phyloP scores from a whole-genome alignment of 2,329 filamentous ascomycete species.

The Fusarium dlaminii region DNA sequence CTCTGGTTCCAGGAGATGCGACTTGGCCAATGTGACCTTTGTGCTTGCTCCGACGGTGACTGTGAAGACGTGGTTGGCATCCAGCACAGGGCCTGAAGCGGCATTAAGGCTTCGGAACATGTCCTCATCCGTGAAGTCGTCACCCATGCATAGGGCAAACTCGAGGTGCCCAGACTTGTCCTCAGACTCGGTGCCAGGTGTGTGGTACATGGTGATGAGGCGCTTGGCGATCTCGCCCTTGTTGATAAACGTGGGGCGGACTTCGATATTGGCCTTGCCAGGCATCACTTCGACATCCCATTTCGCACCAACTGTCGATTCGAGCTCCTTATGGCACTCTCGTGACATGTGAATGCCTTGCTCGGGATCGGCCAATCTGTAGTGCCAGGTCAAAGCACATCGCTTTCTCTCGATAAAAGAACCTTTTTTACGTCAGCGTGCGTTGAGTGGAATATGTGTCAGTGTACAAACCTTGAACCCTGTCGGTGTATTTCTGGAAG shows the following conservation, averaged over 20 bases:
- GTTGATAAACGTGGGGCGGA: constrained; percentile 96
- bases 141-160: constrained; percentile 90
- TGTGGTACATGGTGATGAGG: constrained; percentile 78
- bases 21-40: constrained; percentile 89
- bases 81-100: constrained; percentile 62
- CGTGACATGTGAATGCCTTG: constrained; percentile 81
- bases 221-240: constrained; percentile 95
- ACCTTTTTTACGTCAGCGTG: constrained; percentile 57
- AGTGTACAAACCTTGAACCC: constrained; percentile 73
- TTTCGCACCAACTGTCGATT: constrained; percentile 76
- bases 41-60: constrained; percentile 92
- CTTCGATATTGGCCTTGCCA: constrained; percentile 96
- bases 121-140: constrained; percentile 98
- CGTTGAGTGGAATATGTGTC: too few relatives aligned
- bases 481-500: constrained; percentile 89
- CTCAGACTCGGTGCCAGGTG: constrained; percentile 55
- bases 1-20: constrained; percentile 87
- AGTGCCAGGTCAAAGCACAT: constrained; percentile 96
- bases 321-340: constrained; percentile 84
- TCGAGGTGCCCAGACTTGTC: constrained; percentile 69
- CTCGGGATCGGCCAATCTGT: constrained; percentile 88
- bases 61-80: constrained; percentile 78
- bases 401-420: constrained; percentile 95
- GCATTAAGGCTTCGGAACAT: constrained; percentile 85
- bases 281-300: constrained; percentile 97